Evolutionary conservation across 75 land plant genomes (phyloP).

Genomic region (Sequoia sempervirens): DNA sequence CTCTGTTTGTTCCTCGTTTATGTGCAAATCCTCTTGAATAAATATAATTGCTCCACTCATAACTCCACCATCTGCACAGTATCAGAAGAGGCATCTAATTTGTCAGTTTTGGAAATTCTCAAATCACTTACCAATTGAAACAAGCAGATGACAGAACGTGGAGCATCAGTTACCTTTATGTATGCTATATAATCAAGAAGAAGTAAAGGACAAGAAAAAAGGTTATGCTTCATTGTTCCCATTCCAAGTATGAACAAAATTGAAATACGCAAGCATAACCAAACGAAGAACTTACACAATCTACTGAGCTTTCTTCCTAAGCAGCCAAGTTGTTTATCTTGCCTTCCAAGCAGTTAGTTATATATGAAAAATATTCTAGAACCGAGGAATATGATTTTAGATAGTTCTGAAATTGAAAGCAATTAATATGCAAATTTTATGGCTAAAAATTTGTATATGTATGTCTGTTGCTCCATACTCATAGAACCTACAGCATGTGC

Average conservation of each 20-base stretch:
- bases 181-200: background rate
- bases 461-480: no score
- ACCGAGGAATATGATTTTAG: background rate
- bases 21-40: constrained; percentile 60
- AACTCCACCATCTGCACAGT: constrained; percentile 58
- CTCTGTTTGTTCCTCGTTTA: constrained; percentile 74
- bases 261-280: background rate
- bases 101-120: background rate
- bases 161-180: background rate
- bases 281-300: background rate
- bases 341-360: background rate
- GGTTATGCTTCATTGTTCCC: background rate
- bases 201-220: background rate
- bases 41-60: constrained; percentile 81
- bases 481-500: background rate
- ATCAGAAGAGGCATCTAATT: background rate
- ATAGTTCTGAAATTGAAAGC: background rate
- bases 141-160: background rate
- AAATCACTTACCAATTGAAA: background rate
- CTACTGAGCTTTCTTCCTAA: background rate
- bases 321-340: background rate
- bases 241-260: background rate
- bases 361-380: background rate
- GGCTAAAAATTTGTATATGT: no score
- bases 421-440: background rate